These are phyloP conservation scores for Candida peoriensis DNA, from an alignment of 805 yeast species.

Conservation along the genomic window DNA sequence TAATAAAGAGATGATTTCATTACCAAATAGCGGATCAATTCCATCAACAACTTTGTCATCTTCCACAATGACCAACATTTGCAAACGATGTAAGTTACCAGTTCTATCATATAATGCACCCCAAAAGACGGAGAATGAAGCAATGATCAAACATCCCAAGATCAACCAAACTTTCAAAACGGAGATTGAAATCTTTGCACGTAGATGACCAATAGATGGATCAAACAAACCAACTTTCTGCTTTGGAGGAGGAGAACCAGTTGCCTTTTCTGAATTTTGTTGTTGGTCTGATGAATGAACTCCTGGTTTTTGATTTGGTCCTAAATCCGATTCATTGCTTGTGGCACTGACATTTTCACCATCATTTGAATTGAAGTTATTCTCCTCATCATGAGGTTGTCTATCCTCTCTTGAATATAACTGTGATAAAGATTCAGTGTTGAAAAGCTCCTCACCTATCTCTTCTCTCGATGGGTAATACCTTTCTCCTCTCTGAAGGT, in stretches of 20 bases:
- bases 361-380: background rate
- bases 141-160: conserved; percentile 34
- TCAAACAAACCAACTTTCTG: conserved; percentile 15
- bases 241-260: conserved; percentile 3
- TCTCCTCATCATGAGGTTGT: too few species aligned
- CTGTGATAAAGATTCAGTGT: background rate
- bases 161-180: conserved; percentile 15
- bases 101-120: conserved; percentile 30
- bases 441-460: background rate
- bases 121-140: conserved; percentile 31
- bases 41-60: conserved; percentile 24
- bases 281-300: too few species aligned
- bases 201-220: conserved; percentile 9
- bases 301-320: too few species aligned
- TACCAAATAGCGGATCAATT: conserved; percentile 14
- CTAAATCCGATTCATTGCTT: background rate
- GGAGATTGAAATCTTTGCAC: conserved; percentile 8
- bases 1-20: conserved; percentile 34
- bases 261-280: background rate
- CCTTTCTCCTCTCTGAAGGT: background rate
- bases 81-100: conserved; percentile 20
- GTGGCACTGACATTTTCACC: background rate
- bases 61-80: conserved; percentile 29
- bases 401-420: background rate
- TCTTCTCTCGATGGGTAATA: background rate